Percentiles rank a stretch among this genome's conserved stretches.
Evolutionary conservation across 2,329 filamentous ascomycete species (phyloP).

Genomic region (Bipolaris cookei): DNA sequence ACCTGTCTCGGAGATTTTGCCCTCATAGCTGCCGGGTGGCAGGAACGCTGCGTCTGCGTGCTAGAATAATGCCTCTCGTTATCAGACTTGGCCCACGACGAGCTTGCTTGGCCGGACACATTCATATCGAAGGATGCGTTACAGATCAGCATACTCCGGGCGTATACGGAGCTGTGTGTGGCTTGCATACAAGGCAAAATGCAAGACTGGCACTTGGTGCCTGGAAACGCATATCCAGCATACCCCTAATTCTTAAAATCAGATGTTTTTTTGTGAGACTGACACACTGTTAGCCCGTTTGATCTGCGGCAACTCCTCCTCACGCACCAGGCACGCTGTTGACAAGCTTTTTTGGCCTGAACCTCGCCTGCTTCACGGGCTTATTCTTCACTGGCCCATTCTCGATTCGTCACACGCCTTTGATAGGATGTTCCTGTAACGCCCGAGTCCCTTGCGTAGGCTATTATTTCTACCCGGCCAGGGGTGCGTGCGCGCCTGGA

Average conservation of each 20-base stretch:
- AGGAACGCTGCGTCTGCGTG: background rate
- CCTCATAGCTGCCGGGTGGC: background rate
- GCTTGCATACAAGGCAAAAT: constrained; percentile 9
- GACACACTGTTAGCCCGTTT: constrained; percentile 4
- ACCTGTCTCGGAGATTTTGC: constrained; percentile 6
- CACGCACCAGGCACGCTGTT: background rate
- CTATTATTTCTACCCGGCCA: background rate
- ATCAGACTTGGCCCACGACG: background rate
- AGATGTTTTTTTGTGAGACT: constrained; percentile 4
- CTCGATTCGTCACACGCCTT: constrained; percentile 16
- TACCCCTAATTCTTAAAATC: background rate
- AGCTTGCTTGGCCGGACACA: background rate
- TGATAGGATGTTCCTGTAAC: constrained; percentile 21
- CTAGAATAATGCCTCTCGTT: background rate
- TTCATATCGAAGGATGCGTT: background rate
- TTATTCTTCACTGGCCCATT: constrained; percentile 13
- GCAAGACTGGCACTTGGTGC: constrained; percentile 6
- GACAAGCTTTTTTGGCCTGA: background rate
- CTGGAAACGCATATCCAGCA: constrained; percentile 8
- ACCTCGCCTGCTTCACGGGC: constrained; percentile 13
- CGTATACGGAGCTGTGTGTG: background rate
- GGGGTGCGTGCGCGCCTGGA: background rate
- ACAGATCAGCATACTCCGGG: background rate
- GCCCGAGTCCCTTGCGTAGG: background rate
- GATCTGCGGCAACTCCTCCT: background rate